These are phyloP conservation scores for Colletotrichum sp. DNA, from an alignment of 2,329 filamentous ascomycete species.

Conservation along the genomic window DNA sequence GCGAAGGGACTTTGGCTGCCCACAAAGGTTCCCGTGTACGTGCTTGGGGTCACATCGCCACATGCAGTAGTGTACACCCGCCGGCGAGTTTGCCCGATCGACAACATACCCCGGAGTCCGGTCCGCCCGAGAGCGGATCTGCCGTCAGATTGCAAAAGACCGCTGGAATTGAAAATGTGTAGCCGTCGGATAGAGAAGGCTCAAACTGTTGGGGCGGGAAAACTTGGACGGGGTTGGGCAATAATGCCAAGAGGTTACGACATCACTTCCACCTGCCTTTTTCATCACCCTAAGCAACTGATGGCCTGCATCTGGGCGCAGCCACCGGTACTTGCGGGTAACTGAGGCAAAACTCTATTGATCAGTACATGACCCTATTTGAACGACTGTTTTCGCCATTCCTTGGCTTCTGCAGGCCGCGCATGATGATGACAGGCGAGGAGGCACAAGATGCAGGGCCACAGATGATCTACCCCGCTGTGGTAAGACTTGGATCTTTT, in stretches of 20 bases:
- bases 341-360: neutral
- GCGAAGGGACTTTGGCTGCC: neutral
- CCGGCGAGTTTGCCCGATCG: neutral
- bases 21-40: neutral
- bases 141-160: neutral
- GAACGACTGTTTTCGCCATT: conserved; percentile 7
- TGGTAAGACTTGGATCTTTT: neutral
- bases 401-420: conserved; percentile 2
- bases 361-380: neutral
- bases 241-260: conserved; percentile 8
- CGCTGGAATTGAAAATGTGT: neutral
- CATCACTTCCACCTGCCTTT: conserved; percentile 5
- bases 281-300: neutral
- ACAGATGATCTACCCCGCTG: neutral
- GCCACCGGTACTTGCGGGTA: neutral
- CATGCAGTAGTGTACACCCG: neutral
- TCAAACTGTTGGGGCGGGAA: neutral
- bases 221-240: neutral
- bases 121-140: neutral
- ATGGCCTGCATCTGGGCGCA: neutral
- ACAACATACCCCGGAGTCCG: neutral
- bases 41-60: conserved; percentile 2
- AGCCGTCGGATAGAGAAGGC: neutral
- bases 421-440: neutral
- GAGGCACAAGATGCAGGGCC: neutral